These are phyloP conservation scores for Bryoerythrophyllum caledonicum DNA, from an alignment of 225 moss, liverwort and hornwort species.

Conservation along the genomic window DNA sequence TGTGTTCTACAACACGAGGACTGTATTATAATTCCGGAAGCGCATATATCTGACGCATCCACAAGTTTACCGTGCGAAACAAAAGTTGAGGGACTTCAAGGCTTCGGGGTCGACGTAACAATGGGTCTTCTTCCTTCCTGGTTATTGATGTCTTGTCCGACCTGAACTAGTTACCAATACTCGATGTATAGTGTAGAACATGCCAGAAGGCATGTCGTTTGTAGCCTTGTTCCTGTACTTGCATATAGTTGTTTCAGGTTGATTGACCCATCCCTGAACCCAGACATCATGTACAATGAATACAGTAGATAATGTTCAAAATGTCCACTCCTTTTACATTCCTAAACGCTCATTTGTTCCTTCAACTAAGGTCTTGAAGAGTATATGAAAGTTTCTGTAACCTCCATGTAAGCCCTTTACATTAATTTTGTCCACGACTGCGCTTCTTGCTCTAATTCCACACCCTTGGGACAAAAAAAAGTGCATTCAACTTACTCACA, in stretches of 20 bases:
- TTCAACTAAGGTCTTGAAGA: not conserved
- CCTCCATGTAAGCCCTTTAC: not conserved
- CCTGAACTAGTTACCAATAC: not conserved
- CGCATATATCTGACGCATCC: not conserved
- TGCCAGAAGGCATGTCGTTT: not conserved
- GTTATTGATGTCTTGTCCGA: not conserved
- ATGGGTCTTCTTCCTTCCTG: not conserved
- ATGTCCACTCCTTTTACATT: not conserved
- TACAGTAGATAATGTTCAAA: not conserved
- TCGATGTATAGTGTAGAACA: not conserved
- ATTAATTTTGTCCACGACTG: no score
- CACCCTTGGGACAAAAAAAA: no score
- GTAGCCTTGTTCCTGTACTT: no score
- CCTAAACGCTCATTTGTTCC: not conserved
- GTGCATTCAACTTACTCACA: no score
- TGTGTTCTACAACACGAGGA: not conserved
- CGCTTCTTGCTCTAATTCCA: no score
- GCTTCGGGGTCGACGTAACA: not conserved
- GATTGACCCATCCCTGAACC: not conserved
- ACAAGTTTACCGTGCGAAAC: not conserved
- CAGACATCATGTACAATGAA: not conserved
- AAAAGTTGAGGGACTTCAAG: not conserved
- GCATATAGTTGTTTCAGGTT: not conserved
- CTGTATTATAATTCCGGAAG: not conserved
- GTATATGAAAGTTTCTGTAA: not conserved